Evolutionary conservation across 2,329 filamentous ascomycete species (phyloP), one percentile per base, ranked within the genome.

Genomic region (Cephalotrichum gorgonifer): DNA sequence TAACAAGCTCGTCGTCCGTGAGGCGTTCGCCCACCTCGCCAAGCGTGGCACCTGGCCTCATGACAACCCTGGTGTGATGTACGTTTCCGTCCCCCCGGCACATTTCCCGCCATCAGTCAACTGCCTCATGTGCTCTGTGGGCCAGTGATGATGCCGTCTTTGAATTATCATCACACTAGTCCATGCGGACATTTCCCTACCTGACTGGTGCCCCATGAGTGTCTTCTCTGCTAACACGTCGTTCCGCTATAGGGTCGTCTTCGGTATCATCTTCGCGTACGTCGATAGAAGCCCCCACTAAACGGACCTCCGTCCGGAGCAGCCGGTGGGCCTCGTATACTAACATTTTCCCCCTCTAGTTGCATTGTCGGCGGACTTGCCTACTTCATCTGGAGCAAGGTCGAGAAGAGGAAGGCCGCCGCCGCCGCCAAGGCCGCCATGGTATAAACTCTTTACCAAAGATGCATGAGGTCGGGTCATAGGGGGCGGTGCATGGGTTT

Each of bases 1-100:
- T 17, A 67, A 66, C 57, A 58, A 67, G 33, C 28, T 50, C 35
- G 43, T 46, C 48, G 48, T 26, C 48, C 48, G 48, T 31, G 48
- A 50, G 42, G 31, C 23, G 43, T 11, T 44, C 42, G 48, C 28
- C 20, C 48, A 45, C 8, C 30, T 50, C 26, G 41, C 41, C 14
- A 50, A 50, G 48, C 48, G 48, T 43, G 31, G 28, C 17, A 50
- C 45, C 48, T 50, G 39, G 14, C 43, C 48, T 14, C 46, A 42
- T 25, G 41, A 17, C 31, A 45, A 50, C 48, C 43, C 43, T 42
- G 48, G 48, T 45, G 48, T 50, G 15, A 50, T 50, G 43, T 49
- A 44, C 31, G 47, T 44, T 26, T 39, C 22, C 44, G 26, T 12
- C 17, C 22, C 4, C 22, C 15, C 38, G 15, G 30, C 11, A n/a